phyloP scores from a whole-genome alignment of 2,329 filamentous ascomycete genomes.

The Fusarium napiforme region DNA sequence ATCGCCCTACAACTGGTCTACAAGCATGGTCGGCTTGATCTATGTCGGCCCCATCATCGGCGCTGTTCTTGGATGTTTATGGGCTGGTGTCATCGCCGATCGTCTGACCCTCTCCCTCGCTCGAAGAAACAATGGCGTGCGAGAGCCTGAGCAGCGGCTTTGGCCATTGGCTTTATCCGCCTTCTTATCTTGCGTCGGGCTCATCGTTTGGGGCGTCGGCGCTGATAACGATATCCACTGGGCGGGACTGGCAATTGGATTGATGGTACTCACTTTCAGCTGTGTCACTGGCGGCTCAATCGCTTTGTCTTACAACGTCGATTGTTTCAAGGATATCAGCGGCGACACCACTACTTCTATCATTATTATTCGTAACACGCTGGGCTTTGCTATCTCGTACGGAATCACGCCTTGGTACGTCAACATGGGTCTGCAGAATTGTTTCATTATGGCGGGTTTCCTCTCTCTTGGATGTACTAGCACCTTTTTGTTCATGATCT shows the following conservation, averaged over 20 bases:
- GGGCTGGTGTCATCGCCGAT: neutral
- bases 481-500: neutral
- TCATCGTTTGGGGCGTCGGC: neutral
- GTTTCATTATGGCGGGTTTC: neutral
- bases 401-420: neutral
- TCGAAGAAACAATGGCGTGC: neutral
- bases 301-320: neutral
- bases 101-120: neutral
- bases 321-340: neutral
- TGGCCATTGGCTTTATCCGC: neutral
- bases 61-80: neutral
- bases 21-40: neutral
- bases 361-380: neutral
- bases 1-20: neutral
- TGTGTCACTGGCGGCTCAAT: neutral
- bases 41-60: neutral
- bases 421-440: neutral
- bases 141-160: neutral
- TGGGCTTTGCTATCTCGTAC: neutral
- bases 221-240: neutral
- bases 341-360: neutral
- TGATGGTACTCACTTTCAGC: neutral
- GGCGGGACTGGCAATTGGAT: neutral
- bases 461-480: neutral
- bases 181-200: neutral